phyloP scores from a whole-genome alignment of 2,329 filamentous ascomycete genomes.

The Rhynchosporium secalis region DNA sequence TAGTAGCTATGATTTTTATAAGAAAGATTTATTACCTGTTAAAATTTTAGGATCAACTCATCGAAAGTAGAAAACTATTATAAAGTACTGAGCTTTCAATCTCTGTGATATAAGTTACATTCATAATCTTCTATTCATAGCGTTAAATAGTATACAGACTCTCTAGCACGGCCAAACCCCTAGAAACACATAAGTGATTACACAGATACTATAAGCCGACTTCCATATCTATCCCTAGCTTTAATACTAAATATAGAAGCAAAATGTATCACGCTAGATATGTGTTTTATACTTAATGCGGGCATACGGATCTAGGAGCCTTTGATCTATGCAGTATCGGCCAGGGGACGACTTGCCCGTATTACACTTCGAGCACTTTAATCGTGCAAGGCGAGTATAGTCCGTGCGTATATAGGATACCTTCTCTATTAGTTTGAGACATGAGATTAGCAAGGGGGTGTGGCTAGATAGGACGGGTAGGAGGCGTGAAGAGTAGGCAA shows the following conservation, averaged over 20 bases:
- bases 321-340: neutral
- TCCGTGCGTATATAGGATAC: constrained; percentile 15
- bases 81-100: neutral
- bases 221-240: neutral
- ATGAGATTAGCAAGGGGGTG: constrained; percentile 7
- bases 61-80: neutral
- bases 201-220: neutral
- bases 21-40: neutral
- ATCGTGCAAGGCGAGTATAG: constrained; percentile 5
- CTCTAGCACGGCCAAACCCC: neutral
- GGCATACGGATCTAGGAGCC: neutral
- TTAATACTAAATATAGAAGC: constrained; percentile 2
- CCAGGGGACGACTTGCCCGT: neutral
- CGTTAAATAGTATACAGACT: constrained; percentile 1
- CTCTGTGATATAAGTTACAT: neutral
- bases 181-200: neutral
- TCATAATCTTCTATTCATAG: neutral
- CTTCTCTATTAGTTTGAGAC: constrained; percentile 15
- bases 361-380: constrained; percentile 1
- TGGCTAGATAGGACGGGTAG: no score
- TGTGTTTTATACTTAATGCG: neutral
- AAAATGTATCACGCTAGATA: constrained; percentile 1
- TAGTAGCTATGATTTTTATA: neutral
- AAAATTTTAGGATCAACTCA: neutral
- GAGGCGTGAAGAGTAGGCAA: neutral